Evolutionary conservation across 1,284 basidiomycete species (phyloP), one percentile per base, ranked within the genome.

Genomic region (Erythrobasidium hasegawianum): DNA sequence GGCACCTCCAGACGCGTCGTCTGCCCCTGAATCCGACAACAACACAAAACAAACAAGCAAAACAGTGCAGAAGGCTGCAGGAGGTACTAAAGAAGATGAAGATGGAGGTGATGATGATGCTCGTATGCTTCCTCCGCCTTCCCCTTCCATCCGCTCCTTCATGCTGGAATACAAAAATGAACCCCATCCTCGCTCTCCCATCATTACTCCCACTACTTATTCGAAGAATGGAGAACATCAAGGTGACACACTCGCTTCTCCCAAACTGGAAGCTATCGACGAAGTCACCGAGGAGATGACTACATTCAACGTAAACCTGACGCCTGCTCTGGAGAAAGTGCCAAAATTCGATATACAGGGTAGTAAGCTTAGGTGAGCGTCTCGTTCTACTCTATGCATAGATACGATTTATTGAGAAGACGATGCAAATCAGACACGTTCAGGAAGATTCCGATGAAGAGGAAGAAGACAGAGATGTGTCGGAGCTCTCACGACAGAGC

Each of bases 231-330:
- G 16, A n/a, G 16, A n/a, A 5, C 43, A 47, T 24, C 43, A 18
- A n/a, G 43, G 4, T 4, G 43, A n/a, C 8, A 18, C 43, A 8
- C 33, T 64, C 27, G 29, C 41, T 14, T 64, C 61, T 11, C 61
- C 61, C 13, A 56, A 29, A n/a, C 53, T 64, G 53, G 61, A 64
- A 20, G 38, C 61, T 24, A 64, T 64, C 4, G n/a, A 26, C 4
- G 61, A 64, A 38, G 41, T 54, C 16, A 56, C 61, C 2, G 52
- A 29, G 8, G 61, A 64, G 14, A 16, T 56, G 18, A 64, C 45
- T 22, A 16, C 38, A 13, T 40, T 26, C 22, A 29, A 57, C 26
- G 45, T 47, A 24, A 20, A 53, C 8, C 8, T 27, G 4, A 53
- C 50, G 16, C 50, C 50, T 16, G 43, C 43, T 47, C 4, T 47